Evolutionary conservation across 331 rosid species (phyloP).

Genomic region (Ulmus americana): DNA sequence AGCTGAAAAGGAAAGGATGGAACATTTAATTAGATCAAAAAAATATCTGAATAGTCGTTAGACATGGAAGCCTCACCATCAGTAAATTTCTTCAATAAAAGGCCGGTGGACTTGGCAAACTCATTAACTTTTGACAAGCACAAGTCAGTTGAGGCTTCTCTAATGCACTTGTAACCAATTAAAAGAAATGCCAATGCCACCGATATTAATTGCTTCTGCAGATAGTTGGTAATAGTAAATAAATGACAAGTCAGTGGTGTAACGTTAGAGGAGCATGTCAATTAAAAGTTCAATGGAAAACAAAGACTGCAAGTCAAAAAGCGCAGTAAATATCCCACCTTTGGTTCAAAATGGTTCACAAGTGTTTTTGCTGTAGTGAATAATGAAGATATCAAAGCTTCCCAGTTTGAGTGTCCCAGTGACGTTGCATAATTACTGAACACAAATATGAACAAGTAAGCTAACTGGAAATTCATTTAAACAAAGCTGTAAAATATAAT

Average conservation of each 20-base stretch:
- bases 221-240: constrained; percentile 1
- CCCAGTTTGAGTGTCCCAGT: constrained; percentile 34
- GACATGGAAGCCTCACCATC: constrained; percentile 43
- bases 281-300: background rate
- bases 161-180: constrained; percentile 57
- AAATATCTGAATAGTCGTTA: background rate
- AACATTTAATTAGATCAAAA: background rate
- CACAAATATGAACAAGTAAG: constrained; percentile 32
- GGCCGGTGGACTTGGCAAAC: constrained; percentile 48
- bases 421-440: constrained; percentile 41
- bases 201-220: constrained; percentile 58
- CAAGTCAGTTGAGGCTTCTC: constrained; percentile 54
- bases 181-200: constrained; percentile 61
- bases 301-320: background rate
- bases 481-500: constrained; percentile 13
- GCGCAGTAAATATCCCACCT: constrained; percentile 40
- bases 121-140: constrained; percentile 61
- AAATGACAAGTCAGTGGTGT: background rate
- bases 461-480: constrained; percentile 19
- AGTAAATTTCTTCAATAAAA: constrained; percentile 46
- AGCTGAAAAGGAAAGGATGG: background rate
- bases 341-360: constrained; percentile 50
- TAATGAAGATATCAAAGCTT: constrained; percentile 48
- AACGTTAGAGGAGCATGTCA: constrained; percentile 3
- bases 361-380: constrained; percentile 57